Percentiles rank a stretch among this genome's conserved stretches.
These are phyloP conservation scores for Podospora australis DNA, from an alignment of 495 filamentous ascomycete genomes.

Conservation along the genomic window DNA sequence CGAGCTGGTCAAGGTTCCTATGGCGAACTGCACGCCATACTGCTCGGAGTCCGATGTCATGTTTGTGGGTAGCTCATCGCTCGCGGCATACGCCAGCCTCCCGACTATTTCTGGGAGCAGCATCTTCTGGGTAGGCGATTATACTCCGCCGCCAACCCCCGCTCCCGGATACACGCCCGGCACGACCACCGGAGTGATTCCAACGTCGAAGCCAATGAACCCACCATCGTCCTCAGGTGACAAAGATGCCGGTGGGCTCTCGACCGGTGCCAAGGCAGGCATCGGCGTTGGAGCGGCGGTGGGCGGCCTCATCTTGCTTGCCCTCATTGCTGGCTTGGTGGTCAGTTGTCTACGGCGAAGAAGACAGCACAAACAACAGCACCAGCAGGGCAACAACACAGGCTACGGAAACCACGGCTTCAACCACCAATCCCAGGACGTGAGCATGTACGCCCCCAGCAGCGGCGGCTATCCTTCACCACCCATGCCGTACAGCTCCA, in stretches of 20 bases:
- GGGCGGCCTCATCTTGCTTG: constrained; percentile 13
- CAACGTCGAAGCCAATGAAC: neutral
- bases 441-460: too few species aligned
- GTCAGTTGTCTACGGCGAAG: too few species aligned
- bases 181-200: constrained; percentile 3
- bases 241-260: neutral
- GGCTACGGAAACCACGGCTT: too few species aligned
- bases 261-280: constrained; percentile 13
- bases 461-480: too few species aligned
- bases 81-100: constrained; percentile 13
- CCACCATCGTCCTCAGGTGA: neutral
- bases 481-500: too few species aligned
- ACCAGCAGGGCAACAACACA: too few species aligned
- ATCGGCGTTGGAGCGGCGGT: constrained; percentile 16
- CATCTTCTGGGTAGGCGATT: constrained; percentile 20
- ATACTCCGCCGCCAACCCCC: constrained; percentile 9
- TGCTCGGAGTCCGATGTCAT: constrained; percentile 10
- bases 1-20: constrained; percentile 15
- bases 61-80: constrained; percentile 15
- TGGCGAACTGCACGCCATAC: constrained; percentile 17
- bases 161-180: constrained; percentile 12
- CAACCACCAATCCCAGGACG: too few species aligned
- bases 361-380: too few species aligned
- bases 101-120: constrained; percentile 11
- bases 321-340: neutral